These are phyloP conservation scores for Penicillium brasilianum DNA, from an alignment of 2,329 filamentous ascomycete species.

Conservation along the genomic window DNA sequence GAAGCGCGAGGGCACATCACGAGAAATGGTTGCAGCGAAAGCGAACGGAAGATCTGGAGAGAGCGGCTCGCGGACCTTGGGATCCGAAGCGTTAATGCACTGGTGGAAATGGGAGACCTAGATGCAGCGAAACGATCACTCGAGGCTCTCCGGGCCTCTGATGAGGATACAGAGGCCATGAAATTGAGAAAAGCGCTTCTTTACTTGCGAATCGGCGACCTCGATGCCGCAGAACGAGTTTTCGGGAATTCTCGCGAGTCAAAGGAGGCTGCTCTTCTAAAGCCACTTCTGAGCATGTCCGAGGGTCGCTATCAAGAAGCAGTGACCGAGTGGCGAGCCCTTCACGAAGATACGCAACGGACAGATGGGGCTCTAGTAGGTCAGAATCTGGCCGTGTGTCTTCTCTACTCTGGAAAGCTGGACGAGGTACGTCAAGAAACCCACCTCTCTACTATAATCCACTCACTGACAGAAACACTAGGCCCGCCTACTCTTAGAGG, in stretches of 20 bases:
- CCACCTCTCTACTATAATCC: background rate
- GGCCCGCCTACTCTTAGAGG: slow-evolving; percentile 70
- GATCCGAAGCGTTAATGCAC: slow-evolving; percentile 60
- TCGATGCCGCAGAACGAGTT: slow-evolving; percentile 66
- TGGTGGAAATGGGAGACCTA: slow-evolving; percentile 76
- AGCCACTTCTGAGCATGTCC: slow-evolving; percentile 76
- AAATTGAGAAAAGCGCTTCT: slow-evolving; percentile 64
- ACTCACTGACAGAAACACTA: slow-evolving; percentile 39
- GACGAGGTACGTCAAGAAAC: slow-evolving; percentile 60
- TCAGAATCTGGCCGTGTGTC: slow-evolving; percentile 82
- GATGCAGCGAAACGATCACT: slow-evolving; percentile 79
- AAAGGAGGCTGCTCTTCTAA: slow-evolving; percentile 37
- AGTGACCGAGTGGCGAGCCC: slow-evolving; percentile 62
- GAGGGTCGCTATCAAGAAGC: slow-evolving; percentile 74
- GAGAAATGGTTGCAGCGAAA: slow-evolving; percentile 56
- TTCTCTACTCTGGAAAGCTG: slow-evolving; percentile 80
- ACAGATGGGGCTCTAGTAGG: slow-evolving; percentile 69
- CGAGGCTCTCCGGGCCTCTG: slow-evolving; percentile 56
- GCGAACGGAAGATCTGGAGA: slow-evolving; percentile 71
- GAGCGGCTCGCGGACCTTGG: slow-evolving; percentile 75
- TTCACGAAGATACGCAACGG: slow-evolving; percentile 54
- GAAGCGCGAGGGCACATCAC: slow-evolving; percentile 71
- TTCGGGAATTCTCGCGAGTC: slow-evolving; percentile 53
- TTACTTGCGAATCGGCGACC: slow-evolving; percentile 78
- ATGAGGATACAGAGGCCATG: slow-evolving; percentile 36